Evolutionary conservation across 108 stramenopile genomes (phyloP).

Genomic region (Cylindrotheca closterium): DNA sequence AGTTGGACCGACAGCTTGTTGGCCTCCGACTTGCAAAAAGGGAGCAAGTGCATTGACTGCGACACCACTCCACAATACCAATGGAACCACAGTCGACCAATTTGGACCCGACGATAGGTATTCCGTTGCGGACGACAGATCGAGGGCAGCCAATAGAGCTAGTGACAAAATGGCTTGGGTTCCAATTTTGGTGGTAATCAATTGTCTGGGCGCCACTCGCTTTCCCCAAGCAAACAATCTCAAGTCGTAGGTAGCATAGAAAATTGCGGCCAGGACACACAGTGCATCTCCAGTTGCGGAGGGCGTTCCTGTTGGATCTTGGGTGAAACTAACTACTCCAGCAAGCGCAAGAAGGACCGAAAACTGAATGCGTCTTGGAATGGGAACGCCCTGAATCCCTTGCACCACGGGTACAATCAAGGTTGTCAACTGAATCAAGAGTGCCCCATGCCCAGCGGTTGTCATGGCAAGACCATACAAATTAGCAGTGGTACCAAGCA

Average conservation of each 20-base stretch:
- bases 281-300: constrained; percentile 55
- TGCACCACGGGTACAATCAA: constrained; percentile 69
- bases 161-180: constrained; percentile 62
- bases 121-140: background rate
- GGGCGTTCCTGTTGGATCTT: constrained; percentile 50
- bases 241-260: constrained; percentile 77
- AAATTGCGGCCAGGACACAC: constrained; percentile 68
- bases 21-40: constrained; percentile 73
- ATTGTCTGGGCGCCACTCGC: constrained; percentile 40
- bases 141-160: constrained; percentile 24
- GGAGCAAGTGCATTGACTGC: constrained; percentile 78
- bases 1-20: constrained; percentile 72
- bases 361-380: constrained; percentile 59
- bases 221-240: constrained; percentile 72
- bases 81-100: constrained; percentile 27
- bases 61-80: constrained; percentile 63
- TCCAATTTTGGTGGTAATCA: constrained; percentile 73
- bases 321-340: constrained; percentile 69
- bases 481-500: constrained; percentile 71
- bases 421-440: constrained; percentile 78
- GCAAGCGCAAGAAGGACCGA: constrained; percentile 60
- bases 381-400: constrained; percentile 67
- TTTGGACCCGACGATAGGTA: constrained; percentile 7
- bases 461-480: constrained; percentile 70
- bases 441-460: constrained; percentile 79